These are phyloP conservation scores for Auricularia sp. DNA, from an alignment of 768 basidiomycete species.

Conservation along the genomic window DNA sequence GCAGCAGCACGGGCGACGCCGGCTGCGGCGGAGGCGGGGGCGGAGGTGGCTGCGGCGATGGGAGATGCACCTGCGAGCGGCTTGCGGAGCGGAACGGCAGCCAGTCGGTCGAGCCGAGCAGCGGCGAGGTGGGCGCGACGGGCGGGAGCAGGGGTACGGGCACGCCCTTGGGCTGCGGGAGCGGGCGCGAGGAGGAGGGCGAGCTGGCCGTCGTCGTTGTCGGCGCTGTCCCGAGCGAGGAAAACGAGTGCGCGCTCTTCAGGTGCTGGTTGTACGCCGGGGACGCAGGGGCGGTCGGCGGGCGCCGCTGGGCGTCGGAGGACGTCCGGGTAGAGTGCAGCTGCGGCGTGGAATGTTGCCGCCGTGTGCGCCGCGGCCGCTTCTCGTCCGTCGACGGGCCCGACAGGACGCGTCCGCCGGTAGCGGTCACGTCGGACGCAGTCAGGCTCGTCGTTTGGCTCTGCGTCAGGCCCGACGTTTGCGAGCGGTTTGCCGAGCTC, in stretches of 20 bases:
- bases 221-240: background rate
- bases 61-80: too few relatives aligned
- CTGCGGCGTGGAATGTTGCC: background rate
- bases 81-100: background rate
- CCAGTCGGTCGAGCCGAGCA: background rate
- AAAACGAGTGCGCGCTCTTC: background rate
- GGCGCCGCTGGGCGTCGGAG: background rate
- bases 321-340: background rate
- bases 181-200: background rate
- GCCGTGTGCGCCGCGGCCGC: background rate
- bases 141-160: background rate
- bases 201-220: background rate
- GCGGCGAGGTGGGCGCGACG: background rate
- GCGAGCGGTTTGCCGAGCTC: background rate
- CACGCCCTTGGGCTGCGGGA: background rate
- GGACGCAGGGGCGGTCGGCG: background rate
- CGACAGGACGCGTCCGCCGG: background rate
- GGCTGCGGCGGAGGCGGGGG: too few relatives aligned
- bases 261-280: background rate
- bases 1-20: background rate
- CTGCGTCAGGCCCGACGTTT: background rate
- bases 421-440: background rate
- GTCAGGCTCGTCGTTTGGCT: background rate
- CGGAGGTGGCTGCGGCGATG: too few relatives aligned
- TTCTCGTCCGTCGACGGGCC: background rate